These are phyloP conservation scores for Globisporangium recalcitrans DNA, from an alignment of 352 stramenopile genomes.

Conservation along the genomic window DNA sequence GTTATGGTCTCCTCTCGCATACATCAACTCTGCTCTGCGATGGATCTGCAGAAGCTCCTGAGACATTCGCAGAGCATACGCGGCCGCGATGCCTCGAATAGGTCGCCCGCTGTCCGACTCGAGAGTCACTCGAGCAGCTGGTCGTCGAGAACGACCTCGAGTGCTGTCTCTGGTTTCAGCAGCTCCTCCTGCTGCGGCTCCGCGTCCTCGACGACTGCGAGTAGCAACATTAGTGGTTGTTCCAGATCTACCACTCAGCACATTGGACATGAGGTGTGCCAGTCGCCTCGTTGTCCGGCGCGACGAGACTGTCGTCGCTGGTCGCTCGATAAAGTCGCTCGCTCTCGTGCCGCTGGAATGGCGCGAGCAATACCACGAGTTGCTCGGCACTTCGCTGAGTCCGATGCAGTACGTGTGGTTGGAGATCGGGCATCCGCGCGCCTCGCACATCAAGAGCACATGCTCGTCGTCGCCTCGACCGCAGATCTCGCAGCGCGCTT, in stretches of 20 bases:
- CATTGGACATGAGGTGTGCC: constrained; percentile 70
- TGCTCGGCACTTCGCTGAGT: constrained; percentile 44
- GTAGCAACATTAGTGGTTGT: background rate
- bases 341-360: constrained; percentile 35
- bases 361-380: constrained; percentile 65
- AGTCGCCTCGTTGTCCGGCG: constrained; percentile 53
- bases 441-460: constrained; percentile 76
- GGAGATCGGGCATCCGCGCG: constrained; percentile 45
- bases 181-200: constrained; percentile 4
- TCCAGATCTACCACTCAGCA: constrained; percentile 32
- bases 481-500: constrained; percentile 65
- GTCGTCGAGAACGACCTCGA: constrained; percentile 10
- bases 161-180: constrained; percentile 3
- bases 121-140: constrained; percentile 19
- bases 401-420: constrained; percentile 78
- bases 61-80: constrained; percentile 75
- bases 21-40: constrained; percentile 64
- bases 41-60: constrained; percentile 71
- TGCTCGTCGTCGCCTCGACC: constrained; percentile 75
- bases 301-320: constrained; percentile 55
- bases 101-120: constrained; percentile 34
- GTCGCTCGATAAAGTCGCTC: constrained; percentile 52
- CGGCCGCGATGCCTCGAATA: constrained; percentile 53
- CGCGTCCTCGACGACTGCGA: constrained; percentile 9
- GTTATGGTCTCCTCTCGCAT: constrained; percentile 53